These are phyloP conservation scores for Tylopilus vinaceipallidus DNA, from an alignment of 768 basidiomycete genomes.

Conservation along the genomic window DNA sequence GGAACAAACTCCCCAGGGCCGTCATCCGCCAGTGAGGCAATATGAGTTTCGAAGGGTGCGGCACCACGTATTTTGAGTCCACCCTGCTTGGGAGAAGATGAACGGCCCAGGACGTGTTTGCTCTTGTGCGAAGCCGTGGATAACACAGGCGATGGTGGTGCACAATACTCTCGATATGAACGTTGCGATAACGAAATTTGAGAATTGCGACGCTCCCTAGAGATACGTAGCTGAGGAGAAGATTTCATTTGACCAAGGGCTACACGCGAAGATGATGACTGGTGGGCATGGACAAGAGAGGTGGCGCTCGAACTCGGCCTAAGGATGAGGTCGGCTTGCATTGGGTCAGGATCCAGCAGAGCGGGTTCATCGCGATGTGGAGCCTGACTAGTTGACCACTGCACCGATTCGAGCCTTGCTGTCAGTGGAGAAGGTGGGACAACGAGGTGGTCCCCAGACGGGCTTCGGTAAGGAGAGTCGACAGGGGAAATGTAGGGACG, in stretches of 20 bases:
- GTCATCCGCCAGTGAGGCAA: constrained; percentile 8
- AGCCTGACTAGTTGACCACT: too few species aligned
- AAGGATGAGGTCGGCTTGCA: neutral
- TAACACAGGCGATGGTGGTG: too few species aligned
- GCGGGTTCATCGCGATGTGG: constrained; percentile 20
- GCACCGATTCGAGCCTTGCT: too few species aligned
- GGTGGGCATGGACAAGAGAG: neutral
- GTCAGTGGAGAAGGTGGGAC: constrained; percentile 13
- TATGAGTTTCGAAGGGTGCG: neutral
- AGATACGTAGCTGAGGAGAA: too few species aligned
- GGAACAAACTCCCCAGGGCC: constrained; percentile 20
- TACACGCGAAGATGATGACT: neutral
- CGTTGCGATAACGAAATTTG: constrained; percentile 17
- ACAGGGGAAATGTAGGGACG: constrained; percentile 6
- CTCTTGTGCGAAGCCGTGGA: too few species aligned
- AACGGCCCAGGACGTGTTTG: too few species aligned
- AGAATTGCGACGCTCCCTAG: too few species aligned
- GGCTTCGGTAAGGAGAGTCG: constrained; percentile 18
- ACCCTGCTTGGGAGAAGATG: neutral
- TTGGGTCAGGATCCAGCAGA: neutral
- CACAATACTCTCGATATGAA: constrained; percentile 23
- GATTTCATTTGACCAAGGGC: neutral
- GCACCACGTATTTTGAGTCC: neutral
- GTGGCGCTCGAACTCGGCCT: too few species aligned
- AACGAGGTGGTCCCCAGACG: constrained; percentile 25